Evolutionary conservation across 495 filamentous ascomycete species (phyloP), one percentile per base, ranked within the genome.

Genomic region (Neurospora hispaniola): DNA sequence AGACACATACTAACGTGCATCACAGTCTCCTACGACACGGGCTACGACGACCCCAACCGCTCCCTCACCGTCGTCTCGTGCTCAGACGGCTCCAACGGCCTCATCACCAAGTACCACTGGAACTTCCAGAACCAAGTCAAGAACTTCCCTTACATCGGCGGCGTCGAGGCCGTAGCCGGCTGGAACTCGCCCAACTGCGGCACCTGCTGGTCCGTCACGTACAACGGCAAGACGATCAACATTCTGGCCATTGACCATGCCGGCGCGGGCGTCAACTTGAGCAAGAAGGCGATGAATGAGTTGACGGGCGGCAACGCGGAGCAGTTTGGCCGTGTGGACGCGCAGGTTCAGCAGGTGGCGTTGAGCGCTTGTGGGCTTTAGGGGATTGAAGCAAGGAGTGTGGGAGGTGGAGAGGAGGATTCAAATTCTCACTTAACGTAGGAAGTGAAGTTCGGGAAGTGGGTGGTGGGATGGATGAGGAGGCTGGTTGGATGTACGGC

Each of bases 221-320:
- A 87, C 79, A 79, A 84, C 31, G 85, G 87, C 75, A 81, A 84
- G 71, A 89, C 84, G 23, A 86, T 95, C 81, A 85, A 89, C 76
- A 80, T 95, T 10, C 82, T 88, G 12, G 92, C 88, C 35, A 84
- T 95, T 73, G 92, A 95, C 81, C 82, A 88, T 71, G 84, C 88
- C 11, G 82, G 74, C 0, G 23, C 73, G 27, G 90, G 90, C 4
- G 89, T 91, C 83, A 91, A 92, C 79, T 85, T 94, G 70, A 89
- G 85, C 4, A 79, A 89, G 69, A 73, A 76, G 40, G 92, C 90
- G 31, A 86, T 95, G 89, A 85, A 94, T 79, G 75, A 79, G 2
- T 82, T 95, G 72, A 95, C 92, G 16, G 83, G 84, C 68, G 82
- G 81, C 0, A 82, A 86, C 70, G 91, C 88, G 0, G 79, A 76